These are phyloP conservation scores for Tremellales sp. DNA, from an alignment of 1,284 basidiomycete species.

Conservation along the genomic window DNA sequence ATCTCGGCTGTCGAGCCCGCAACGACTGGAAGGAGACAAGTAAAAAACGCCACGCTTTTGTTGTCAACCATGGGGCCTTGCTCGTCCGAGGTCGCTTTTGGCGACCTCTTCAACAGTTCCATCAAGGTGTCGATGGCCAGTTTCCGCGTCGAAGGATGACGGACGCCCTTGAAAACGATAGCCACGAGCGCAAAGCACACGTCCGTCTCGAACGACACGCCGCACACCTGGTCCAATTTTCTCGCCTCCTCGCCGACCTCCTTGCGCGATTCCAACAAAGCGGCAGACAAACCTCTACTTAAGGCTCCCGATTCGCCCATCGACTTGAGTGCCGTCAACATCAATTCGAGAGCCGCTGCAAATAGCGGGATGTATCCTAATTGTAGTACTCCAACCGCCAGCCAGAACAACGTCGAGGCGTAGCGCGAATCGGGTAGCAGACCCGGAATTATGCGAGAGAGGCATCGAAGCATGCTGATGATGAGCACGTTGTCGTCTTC, in stretches of 20 bases:
- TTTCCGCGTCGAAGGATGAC: constrained; percentile 61
- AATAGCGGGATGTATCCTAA: constrained; percentile 71
- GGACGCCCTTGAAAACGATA: constrained; percentile 78
- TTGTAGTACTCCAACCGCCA: constrained; percentile 74
- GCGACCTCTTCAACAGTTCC: constrained; percentile 54
- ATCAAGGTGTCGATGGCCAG: constrained; percentile 30
- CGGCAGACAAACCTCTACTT: constrained; percentile 55
- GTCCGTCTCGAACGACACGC: constrained; percentile 70
- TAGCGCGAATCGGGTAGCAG: constrained; percentile 67
- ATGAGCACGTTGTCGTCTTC: constrained; percentile 53
- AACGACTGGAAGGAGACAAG: constrained; percentile 69
- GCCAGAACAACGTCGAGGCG: constrained; percentile 72
- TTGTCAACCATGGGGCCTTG: constrained; percentile 50
- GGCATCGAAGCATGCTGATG: constrained; percentile 79
- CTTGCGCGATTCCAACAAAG: constrained; percentile 63
- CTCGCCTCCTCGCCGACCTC: constrained; percentile 64
- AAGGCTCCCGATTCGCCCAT: constrained; percentile 54
- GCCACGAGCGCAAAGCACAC: constrained; percentile 78
- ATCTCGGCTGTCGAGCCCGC: constrained; percentile 58
- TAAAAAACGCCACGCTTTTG: constrained; percentile 72
- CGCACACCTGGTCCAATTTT: constrained; percentile 69
- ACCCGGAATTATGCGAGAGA: constrained; percentile 70
- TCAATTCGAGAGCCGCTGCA: constrained; percentile 62
- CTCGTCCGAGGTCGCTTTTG: constrained; percentile 47
- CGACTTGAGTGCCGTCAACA: constrained; percentile 51